These are phyloP conservation scores for Leptomonas seymouri DNA, from an alignment of 208 protist species.

Conservation along the genomic window DNA sequence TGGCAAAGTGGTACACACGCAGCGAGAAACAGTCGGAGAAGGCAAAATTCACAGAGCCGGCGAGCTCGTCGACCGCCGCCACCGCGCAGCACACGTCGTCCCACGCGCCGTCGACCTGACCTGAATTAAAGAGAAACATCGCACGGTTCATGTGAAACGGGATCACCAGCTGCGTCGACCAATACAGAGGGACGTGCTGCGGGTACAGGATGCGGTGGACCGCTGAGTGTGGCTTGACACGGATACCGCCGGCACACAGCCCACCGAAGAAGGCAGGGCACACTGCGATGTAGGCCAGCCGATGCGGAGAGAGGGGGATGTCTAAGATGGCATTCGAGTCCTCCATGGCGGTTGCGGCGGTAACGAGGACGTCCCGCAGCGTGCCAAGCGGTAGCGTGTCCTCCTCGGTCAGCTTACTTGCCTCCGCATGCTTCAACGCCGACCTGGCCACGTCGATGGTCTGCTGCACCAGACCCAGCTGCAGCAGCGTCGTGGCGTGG, in stretches of 20 bases:
- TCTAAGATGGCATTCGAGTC: slow-evolving; percentile 58
- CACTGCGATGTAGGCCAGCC: slow-evolving; percentile 62
- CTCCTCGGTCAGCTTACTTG: slow-evolving; percentile 28
- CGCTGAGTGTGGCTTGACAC: slow-evolving; percentile 30
- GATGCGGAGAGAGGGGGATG: slow-evolving; percentile 49
- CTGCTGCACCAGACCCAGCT: slow-evolving; percentile 61
- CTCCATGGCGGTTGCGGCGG: slow-evolving; percentile 60
- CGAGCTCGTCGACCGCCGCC: slow-evolving; percentile 73
- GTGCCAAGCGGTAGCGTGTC: slow-evolving; percentile 25
- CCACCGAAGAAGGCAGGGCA: slow-evolving; percentile 77
- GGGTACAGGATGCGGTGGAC: slow-evolving; percentile 55
- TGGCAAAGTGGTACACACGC: slow-evolving; percentile 62
- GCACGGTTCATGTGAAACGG: slow-evolving; percentile 75
- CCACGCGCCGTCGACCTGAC: slow-evolving; percentile 59
- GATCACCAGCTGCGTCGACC: slow-evolving; percentile 58
- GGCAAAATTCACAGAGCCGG: slow-evolving; percentile 70
- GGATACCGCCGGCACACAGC: slow-evolving; percentile 45
- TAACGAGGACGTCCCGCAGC: slow-evolving; percentile 47
- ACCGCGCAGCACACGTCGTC: slow-evolving; percentile 68
- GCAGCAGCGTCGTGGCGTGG: slow-evolving; percentile 74
- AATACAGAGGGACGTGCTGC: slow-evolving; percentile 43
- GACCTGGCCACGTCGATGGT: slow-evolving; percentile 39
- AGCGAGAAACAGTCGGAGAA: slow-evolving; percentile 77
- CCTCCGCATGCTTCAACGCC: slow-evolving; percentile 21
- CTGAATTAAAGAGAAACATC: slow-evolving; percentile 38